A percentile compares a stretch with the other conserved stretches of the same genome.
Conservation (phyloP, 1,284 basidiomycete genomes). For the Fistulina hepatica region DNA sequence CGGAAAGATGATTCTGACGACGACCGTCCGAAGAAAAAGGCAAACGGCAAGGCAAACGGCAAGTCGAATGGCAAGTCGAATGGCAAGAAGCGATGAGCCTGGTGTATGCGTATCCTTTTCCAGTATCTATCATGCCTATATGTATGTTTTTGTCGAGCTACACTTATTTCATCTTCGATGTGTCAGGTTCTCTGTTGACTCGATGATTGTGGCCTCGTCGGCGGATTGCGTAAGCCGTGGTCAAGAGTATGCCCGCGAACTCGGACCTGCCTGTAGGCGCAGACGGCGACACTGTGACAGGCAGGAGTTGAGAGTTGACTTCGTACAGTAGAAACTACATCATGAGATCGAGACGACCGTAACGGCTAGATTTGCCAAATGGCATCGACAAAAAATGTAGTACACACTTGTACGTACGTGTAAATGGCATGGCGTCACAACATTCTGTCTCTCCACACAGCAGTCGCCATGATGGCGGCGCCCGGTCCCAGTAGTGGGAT, state of each 20-base stretch:
- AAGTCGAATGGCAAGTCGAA: slow-evolving; percentile 26
- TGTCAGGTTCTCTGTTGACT: not conserved
- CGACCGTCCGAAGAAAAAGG: slow-evolving; percentile 60
- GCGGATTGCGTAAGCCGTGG: not conserved
- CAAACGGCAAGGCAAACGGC: slow-evolving; percentile 36
- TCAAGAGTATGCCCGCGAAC: not conserved
- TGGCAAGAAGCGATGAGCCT: not conserved
- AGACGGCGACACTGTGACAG: not conserved
- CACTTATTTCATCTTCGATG: too few relatives aligned
- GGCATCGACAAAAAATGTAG: not conserved
- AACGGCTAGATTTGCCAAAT: not conserved
- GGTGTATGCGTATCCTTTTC: not conserved
- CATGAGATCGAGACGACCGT: not conserved
- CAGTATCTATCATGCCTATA: not conserved
- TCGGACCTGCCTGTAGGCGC: not conserved
- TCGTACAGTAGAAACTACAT: not conserved
- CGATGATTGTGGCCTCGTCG: not conserved
- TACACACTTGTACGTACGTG: too few relatives aligned
- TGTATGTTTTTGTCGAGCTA: slow-evolving; percentile 1
- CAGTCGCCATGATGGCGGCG: slow-evolving; percentile 30
- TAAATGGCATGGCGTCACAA: too few relatives aligned
- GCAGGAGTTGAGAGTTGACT: not conserved
- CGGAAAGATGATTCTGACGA: slow-evolving; percentile 51
- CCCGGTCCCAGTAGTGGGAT: slow-evolving; percentile 31
- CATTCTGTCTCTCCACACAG: slow-evolving; percentile 37